phyloP scores from a whole-genome alignment of 1,284 basidiomycete species.

The Irpex sp. region DNA sequence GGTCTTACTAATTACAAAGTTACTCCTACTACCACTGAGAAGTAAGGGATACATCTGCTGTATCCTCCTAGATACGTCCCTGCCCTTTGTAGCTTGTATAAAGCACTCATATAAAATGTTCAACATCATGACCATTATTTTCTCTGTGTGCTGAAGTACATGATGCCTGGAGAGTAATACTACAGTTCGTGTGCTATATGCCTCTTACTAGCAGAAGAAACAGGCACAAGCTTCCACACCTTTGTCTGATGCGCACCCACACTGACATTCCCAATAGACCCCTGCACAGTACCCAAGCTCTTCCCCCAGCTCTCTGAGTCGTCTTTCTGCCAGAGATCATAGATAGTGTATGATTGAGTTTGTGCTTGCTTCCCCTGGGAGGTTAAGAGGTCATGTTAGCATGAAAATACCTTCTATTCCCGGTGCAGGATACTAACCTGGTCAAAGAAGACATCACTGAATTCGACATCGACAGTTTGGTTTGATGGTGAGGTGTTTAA shows the following conservation, averaged over 20 bases:
- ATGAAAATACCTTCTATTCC: background rate
- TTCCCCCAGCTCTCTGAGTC: conserved; percentile 28
- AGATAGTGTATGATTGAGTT: conserved; percentile 25
- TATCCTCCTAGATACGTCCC: background rate
- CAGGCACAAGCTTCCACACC: conserved; percentile 25
- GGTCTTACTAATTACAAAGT: background rate
- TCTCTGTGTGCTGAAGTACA: background rate
- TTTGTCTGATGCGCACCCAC: conserved; percentile 26
- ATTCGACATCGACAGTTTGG: conserved; percentile 27
- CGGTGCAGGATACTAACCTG: conserved; percentile 17
- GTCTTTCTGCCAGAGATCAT: conserved; percentile 35
- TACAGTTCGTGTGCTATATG: background rate
- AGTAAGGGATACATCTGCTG: background rate
- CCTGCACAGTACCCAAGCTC: conserved; percentile 23
- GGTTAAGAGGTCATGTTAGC: background rate
- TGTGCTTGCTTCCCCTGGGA: conserved; percentile 23
- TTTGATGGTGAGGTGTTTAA: conserved; percentile 30
- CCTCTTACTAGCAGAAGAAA: conserved; percentile 9
- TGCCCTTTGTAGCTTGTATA: background rate
- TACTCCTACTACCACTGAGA: background rate
- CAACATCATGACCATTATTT: no score
- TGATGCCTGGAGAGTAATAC: background rate
- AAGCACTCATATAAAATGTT: no score
- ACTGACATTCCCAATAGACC: conserved; percentile 19
- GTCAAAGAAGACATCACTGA: conserved; percentile 31